Evolutionary conservation across 1,284 basidiomycete species (phyloP), one percentile per base, ranked within the genome.

Genomic region (Heterobasidion parviporum): DNA sequence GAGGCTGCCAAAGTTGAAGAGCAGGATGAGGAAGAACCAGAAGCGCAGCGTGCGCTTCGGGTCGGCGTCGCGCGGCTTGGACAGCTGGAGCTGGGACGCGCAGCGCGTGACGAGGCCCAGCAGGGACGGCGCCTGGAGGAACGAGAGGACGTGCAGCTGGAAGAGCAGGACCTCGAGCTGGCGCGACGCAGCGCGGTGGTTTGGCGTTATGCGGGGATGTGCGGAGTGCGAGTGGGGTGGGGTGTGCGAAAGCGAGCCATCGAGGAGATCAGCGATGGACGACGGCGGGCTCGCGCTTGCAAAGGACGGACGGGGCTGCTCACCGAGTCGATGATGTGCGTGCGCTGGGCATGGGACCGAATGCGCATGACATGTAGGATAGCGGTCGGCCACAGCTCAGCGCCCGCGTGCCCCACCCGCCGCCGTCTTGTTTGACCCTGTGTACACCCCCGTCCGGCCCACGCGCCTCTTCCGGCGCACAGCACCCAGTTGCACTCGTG

Each of bases 251-350:
- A 15, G 49, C 46, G 16, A 10, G 10, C 46, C 3, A 16, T 47
- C n/a, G n/a, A 10, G 18, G 12, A 4, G 46, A 18, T 50, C 15
- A 33, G n/a, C 26, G 12, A 16, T 6, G 43, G 43, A 14, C 43
- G 14, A 44, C 12, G 43, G 14, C 43, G 14, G 26, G 34, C 26
- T 4, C 5, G 26, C 26, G 26, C 2, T 3, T 5, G n/a, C 16
- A 44, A 36, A 45, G 50, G 38, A 43, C 8, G 32, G 41, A 44
- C 36, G 57, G 45, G 53, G 54, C 51, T 53, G 77, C 85, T 64
- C 66, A 87, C 87, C 44, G 87, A 84, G 65, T 79, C 73, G 64
- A 90, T 77, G 70, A 89, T 78, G 69, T 90, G 88, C 70, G 84
- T 80, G 64, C 87, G 78, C 70, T 89, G 87, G 63, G 78, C 82